phyloP scores from a whole-genome alignment of 2,329 filamentous ascomycete genomes.

The Tolypocladium tundrense region DNA sequence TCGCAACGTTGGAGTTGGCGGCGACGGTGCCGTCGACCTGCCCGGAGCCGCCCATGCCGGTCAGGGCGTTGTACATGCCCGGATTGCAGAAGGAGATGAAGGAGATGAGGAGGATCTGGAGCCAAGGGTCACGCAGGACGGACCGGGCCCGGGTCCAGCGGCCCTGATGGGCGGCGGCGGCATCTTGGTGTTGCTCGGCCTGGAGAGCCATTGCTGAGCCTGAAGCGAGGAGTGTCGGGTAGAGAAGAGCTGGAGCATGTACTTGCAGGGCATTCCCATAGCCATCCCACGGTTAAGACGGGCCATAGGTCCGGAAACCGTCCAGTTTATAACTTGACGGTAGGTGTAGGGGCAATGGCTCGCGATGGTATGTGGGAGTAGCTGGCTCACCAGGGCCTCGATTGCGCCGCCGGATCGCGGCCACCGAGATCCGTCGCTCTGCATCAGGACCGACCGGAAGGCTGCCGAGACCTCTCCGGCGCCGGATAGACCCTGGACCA shows the following conservation, averaged over 20 bases:
- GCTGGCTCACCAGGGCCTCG: background rate
- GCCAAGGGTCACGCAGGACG: constrained; percentile 25
- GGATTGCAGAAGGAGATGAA: constrained; percentile 38
- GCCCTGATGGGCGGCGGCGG: background rate
- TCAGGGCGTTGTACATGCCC: constrained; percentile 37
- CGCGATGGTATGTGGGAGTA: background rate
- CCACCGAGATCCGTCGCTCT: background rate
- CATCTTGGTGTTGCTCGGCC: background rate
- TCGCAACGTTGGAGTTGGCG: constrained; percentile 33
- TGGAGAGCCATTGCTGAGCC: background rate
- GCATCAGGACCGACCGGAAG: background rate
- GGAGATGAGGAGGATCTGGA: constrained; percentile 35
- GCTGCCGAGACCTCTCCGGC: background rate
- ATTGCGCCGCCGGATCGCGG: background rate
- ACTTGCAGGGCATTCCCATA: background rate
- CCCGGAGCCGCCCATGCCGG: constrained; percentile 32
- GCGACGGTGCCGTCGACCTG: constrained; percentile 34
- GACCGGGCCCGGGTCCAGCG: background rate
- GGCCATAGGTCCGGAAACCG: background rate
- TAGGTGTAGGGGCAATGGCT: background rate
- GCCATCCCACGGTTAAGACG: accelerated
- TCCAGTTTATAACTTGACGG: background rate
- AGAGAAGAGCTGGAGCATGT: background rate
- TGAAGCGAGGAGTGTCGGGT: background rate
- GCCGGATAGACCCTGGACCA: background rate